phyloP scores from a whole-genome alignment of 2,329 filamentous ascomycete genomes.

The Calonectria naviculata region DNA sequence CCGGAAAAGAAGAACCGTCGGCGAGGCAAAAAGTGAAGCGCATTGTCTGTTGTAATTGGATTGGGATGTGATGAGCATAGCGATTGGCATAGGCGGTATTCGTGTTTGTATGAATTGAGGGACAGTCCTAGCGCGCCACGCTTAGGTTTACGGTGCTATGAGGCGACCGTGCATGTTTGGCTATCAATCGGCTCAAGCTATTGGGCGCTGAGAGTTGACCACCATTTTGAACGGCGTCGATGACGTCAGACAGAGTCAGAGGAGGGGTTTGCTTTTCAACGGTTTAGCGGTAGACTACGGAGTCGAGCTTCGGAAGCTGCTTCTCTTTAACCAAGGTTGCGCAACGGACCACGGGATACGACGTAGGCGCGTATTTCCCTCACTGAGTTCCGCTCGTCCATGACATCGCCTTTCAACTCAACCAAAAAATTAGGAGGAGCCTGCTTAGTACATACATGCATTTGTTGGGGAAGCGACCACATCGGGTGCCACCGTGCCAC shows the following conservation, averaged over 20 bases:
- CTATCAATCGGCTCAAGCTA: background rate
- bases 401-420: background rate
- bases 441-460: background rate
- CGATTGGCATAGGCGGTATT: background rate
- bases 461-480: conserved; percentile 22
- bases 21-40: conserved; percentile 53
- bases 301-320: background rate
- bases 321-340: background rate
- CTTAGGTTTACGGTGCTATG: background rate
- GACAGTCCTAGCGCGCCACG: background rate
- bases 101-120: background rate
- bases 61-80: background rate
- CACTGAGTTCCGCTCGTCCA: conserved; percentile 3
- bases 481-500: conserved; percentile 8
- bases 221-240: background rate
- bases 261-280: conserved; percentile 12
- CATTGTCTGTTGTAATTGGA: no score
- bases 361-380: background rate
- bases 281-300: background rate
- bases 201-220: background rate
- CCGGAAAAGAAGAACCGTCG: conserved; percentile 69
- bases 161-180: background rate
- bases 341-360: no score
- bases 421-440: background rate
- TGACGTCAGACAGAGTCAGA: conserved; percentile 12